phyloP scores from a whole-genome alignment of 2,329 filamentous ascomycete genomes.

The Hymenoscyphus infarciens region DNA sequence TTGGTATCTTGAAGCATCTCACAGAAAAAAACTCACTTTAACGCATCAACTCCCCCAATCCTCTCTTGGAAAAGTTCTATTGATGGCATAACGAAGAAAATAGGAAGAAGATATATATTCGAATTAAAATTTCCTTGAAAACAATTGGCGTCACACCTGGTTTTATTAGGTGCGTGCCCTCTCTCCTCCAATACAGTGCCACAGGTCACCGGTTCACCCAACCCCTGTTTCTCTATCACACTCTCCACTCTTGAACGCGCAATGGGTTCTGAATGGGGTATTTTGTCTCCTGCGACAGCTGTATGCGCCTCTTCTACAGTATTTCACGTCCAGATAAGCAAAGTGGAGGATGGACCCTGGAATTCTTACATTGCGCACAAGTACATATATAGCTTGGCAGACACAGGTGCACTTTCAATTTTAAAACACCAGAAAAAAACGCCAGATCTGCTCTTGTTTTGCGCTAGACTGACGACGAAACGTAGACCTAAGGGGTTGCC shows the following conservation, averaged over 20 bases:
- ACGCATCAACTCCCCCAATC: neutral
- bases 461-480: too few species aligned
- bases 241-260: neutral
- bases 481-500: too few species aligned
- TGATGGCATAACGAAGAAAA: neutral
- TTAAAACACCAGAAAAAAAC: too few species aligned
- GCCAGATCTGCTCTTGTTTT: too few species aligned
- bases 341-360: neutral
- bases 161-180: neutral
- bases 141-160: neutral
- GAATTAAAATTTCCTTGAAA: neutral
- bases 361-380: too few species aligned
- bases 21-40: neutral
- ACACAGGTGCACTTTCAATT: neutral
- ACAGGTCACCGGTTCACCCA: neutral
- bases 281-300: neutral
- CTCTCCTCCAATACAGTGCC: neutral
- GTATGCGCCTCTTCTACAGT: neutral
- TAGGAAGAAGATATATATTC: neutral
- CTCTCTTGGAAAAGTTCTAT: neutral
- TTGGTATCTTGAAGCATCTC: neutral
- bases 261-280: neutral
- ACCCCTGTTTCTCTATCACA: neutral
- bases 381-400: neutral
- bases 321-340: neutral